Conservation (phyloP, 805 yeast species). For the Candida sakaeoensis region DNA sequence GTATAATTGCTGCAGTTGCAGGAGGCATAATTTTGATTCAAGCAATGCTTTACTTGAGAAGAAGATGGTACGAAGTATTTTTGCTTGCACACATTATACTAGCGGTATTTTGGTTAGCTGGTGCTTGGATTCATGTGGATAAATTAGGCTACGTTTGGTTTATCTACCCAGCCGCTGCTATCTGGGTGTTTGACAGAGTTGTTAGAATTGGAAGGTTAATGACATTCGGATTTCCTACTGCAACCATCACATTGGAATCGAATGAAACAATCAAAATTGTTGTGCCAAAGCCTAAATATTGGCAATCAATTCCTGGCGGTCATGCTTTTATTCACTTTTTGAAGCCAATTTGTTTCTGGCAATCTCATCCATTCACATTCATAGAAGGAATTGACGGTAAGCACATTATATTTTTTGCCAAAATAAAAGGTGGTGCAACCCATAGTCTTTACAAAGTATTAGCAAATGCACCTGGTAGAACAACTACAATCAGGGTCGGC, state of each 20-base stretch:
- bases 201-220: constrained; percentile 30
- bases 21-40: constrained; percentile 31
- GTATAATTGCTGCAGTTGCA: constrained; percentile 31
- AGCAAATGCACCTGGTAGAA: constrained; percentile 23
- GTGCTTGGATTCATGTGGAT: constrained; percentile 37
- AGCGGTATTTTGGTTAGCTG: constrained; percentile 42
- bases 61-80: constrained; percentile 36
- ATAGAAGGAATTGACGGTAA: constrained; percentile 22
- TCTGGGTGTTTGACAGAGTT: constrained; percentile 36
- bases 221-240: constrained; percentile 30
- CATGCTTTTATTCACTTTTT: constrained; percentile 39
- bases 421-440: constrained; percentile 37
- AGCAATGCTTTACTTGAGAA: constrained; percentile 31
- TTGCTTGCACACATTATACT: constrained; percentile 29
- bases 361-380: constrained; percentile 43
- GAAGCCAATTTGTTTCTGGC: constrained; percentile 41
- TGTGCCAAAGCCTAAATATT: constrained; percentile 44
- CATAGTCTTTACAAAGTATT: constrained; percentile 27
- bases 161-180: constrained; percentile 27
- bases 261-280: constrained; percentile 42
- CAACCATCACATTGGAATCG: constrained; percentile 32
- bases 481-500: constrained; percentile 25
- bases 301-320: constrained; percentile 39
- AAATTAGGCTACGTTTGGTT: constrained; percentile 23
- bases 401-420: constrained; percentile 24